phyloP scores from a whole-genome alignment of 2,329 filamentous ascomycete species.

The Penicillium concentricum region DNA sequence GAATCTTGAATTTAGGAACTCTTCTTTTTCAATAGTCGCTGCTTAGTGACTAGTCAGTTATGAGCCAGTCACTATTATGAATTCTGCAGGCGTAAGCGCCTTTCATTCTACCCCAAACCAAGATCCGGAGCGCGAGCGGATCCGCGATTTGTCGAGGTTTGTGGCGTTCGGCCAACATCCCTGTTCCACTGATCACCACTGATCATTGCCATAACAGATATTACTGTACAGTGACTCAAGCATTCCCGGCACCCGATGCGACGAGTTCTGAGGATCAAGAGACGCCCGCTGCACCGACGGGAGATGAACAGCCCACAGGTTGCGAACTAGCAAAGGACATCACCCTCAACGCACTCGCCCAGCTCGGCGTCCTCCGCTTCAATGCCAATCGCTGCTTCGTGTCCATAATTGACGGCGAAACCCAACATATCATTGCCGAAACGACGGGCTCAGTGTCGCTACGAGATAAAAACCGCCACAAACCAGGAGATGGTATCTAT shows the following conservation, averaged over 20 bases:
- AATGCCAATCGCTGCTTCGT: conserved; percentile 50
- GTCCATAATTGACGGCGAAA: conserved; percentile 52
- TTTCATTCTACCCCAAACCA: conserved; percentile 1
- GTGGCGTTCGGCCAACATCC: not conserved
- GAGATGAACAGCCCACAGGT: conserved; percentile 12
- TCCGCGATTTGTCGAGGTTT: conserved; percentile 21
- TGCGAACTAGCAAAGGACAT: conserved; percentile 25
- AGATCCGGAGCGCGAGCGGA: conserved; percentile 16
- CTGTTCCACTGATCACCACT: conserved; percentile 1
- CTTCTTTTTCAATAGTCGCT: not conserved
- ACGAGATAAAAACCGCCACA: conserved; percentile 25
- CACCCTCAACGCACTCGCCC: conserved; percentile 51
- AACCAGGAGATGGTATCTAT: conserved; percentile 29
- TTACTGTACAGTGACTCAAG: conserved; percentile 10
- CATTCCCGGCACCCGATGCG: not conserved
- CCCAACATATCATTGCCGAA: conserved; percentile 54
- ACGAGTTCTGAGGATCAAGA: conserved; percentile 3
- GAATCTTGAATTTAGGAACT: not conserved
- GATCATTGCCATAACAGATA: conserved; percentile 10
- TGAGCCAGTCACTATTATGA: not conserved
- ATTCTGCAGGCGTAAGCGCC: not conserved
- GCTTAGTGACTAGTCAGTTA: not conserved
- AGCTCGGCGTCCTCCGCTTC: conserved; percentile 49
- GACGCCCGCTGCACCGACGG: not conserved
- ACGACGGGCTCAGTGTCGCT: conserved; percentile 47